Conservation (phyloP, 352 stramenopile species). For the Phytophthora tubulina region DNA sequence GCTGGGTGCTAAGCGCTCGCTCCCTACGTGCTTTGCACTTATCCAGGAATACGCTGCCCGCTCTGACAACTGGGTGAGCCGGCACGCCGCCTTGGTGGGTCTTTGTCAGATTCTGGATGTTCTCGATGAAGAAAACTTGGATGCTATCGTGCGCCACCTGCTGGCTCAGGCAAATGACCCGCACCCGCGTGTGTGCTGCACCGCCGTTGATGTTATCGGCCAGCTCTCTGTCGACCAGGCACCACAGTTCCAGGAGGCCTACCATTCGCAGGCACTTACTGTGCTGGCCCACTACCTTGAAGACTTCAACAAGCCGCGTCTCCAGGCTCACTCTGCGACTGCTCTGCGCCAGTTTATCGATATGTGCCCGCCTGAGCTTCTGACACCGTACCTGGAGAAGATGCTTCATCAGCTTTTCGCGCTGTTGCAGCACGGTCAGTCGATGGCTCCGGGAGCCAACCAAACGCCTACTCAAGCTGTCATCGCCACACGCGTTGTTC, state of each 20-base stretch:
- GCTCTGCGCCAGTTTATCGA: conserved; percentile 88
- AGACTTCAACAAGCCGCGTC: conserved; percentile 62
- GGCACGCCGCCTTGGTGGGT: conserved; percentile 80
- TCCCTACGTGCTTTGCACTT: conserved; percentile 79
- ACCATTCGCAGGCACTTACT: conserved; percentile 71
- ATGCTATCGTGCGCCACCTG: conserved; percentile 77
- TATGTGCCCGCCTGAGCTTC: conserved; percentile 70
- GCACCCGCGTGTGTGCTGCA: conserved; percentile 85
- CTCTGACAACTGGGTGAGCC: conserved; percentile 74
- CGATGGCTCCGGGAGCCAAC: conserved; percentile 18
- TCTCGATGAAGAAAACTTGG: conserved; percentile 67
- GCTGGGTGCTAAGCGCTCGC: conserved; percentile 73
- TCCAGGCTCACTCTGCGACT: conserved; percentile 82
- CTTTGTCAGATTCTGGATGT: conserved; percentile 87
- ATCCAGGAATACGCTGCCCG: conserved; percentile 80
- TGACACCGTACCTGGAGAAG: conserved; percentile 81
- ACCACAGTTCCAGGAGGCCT: conserved; percentile 81
- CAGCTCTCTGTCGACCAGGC: conserved; percentile 84
- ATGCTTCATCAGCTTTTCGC: conserved; percentile 76
- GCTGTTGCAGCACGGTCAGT: conserved; percentile 57
- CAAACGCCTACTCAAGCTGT: conserved; percentile 31
- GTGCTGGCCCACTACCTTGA: conserved; percentile 76
- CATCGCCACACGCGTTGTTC: conserved; percentile 64
- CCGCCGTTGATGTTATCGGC: conserved; percentile 85
- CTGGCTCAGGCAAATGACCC: conserved; percentile 72